Percentiles rank a stretch among this genome's conserved stretches.
These are phyloP conservation scores for Septoria petroselini DNA, from an alignment of 2,329 filamentous ascomycete species.

Conservation along the genomic window DNA sequence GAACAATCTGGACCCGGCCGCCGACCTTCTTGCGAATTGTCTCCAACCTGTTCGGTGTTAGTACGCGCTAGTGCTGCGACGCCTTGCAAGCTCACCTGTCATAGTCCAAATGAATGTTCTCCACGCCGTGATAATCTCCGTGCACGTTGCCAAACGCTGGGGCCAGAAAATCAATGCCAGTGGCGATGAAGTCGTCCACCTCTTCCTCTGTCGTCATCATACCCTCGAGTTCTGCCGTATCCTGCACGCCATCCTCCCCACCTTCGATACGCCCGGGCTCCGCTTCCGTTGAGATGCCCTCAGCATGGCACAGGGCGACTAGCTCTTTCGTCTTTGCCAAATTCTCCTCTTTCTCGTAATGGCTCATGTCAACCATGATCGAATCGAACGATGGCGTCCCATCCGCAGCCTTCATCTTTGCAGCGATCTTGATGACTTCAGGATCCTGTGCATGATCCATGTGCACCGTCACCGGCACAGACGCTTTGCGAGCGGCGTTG, in stretches of 20 bases:
- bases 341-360: constrained; percentile 69
- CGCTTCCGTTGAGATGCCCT: constrained; percentile 66
- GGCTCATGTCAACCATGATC: constrained; percentile 76
- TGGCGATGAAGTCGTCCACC: constrained; percentile 66
- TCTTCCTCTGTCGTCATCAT: constrained; percentile 67
- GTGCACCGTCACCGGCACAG: constrained; percentile 46
- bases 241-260: constrained; percentile 70
- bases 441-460: constrained; percentile 49
- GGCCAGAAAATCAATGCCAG: constrained; percentile 70
- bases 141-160: constrained; percentile 76
- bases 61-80: not conserved
- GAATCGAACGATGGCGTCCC: constrained; percentile 57
- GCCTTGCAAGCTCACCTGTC: constrained; percentile 39
- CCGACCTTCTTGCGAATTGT: constrained; percentile 51
- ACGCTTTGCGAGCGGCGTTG: constrained; percentile 43
- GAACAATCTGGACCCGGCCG: constrained; percentile 50
- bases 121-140: constrained; percentile 68
- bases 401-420: constrained; percentile 36
- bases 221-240: constrained; percentile 58
- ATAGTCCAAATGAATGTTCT: constrained; percentile 60
- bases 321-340: constrained; percentile 62
- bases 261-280: constrained; percentile 70
- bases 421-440: constrained; percentile 35
- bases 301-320: constrained; percentile 60
- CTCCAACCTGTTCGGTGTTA: constrained; percentile 36